Percentiles rank a stretch among this genome's conserved stretches.
Conservation (phyloP, 2,329 filamentous ascomycete species). For the Magnaporthiopsis incrustans region DNA sequence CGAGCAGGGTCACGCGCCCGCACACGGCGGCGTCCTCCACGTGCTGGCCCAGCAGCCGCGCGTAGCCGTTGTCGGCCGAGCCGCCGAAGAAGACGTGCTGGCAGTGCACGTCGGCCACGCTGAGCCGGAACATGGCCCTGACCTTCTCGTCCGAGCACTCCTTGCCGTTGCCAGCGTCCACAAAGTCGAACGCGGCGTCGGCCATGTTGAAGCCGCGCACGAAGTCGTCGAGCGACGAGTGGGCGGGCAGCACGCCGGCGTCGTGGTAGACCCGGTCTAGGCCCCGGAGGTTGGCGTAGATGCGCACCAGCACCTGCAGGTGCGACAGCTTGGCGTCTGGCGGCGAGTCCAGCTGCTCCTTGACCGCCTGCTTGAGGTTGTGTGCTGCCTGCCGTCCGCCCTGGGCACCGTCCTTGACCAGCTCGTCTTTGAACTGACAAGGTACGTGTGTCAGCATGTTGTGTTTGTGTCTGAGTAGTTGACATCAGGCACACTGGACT, state of each 20-base stretch:
- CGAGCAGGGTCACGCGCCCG: not conserved
- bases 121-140: not conserved
- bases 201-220: not conserved
- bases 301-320: not conserved
- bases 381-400: not conserved
- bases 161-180: constrained; percentile 1
- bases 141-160: not conserved
- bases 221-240: not conserved
- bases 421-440: not conserved
- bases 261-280: not conserved
- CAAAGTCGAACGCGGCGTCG: not conserved
- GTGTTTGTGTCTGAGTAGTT: too few species aligned
- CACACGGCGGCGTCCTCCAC: not conserved
- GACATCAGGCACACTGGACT: too few species aligned
- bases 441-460: not conserved
- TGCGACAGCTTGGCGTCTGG: not conserved
- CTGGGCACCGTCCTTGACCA: not conserved
- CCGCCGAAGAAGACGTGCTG: not conserved
- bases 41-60: not conserved
- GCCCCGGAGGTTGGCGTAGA: not conserved
- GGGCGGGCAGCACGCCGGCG: not conserved
- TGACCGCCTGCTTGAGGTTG: not conserved
- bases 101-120: not conserved
- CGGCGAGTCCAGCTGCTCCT: not conserved
- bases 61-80: constrained; percentile 1